Conservation (phyloP, 202 grass and related monocot species). For the Hordeum pubiflorum region DNA sequence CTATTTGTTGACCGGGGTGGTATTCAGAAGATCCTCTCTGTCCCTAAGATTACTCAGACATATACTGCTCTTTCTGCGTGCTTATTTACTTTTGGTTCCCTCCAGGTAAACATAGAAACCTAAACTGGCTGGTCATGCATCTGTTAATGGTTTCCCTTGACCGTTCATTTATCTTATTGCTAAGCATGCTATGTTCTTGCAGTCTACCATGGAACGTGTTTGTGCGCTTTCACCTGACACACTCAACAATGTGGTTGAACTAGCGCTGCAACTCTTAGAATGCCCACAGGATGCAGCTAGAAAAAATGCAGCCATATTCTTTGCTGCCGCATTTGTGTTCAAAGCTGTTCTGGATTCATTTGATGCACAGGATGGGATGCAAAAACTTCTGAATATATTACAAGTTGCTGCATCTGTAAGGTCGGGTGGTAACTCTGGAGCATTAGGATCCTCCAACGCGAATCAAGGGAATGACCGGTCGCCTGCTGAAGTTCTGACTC, state of each 20-base stretch:
- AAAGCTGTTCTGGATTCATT: conserved; percentile 91
- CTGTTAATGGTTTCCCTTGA: not conserved
- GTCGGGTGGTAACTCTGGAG: conserved; percentile 59
- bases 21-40: conserved; percentile 89
- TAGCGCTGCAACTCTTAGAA: conserved; percentile 81
- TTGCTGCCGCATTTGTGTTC: conserved; percentile 90
- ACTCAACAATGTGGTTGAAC: conserved; percentile 75
- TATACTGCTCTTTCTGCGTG: conserved; percentile 77
- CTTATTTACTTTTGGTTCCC: conserved; percentile 93
- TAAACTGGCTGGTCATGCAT: conserved; percentile 7
- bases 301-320: conserved; percentile 87
- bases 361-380: conserved; percentile 75
- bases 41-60: conserved; percentile 57
- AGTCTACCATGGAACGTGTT: conserved; percentile 94
- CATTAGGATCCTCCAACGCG: conserved; percentile 49
- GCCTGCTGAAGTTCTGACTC: conserved; percentile 57
- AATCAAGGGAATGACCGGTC: conserved; percentile 59
- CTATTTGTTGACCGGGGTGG: conserved; percentile 95
- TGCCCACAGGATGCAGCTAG: conserved; percentile 80
- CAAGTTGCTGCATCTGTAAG: conserved; percentile 66
- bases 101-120: conserved; percentile 53
- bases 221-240: conserved; percentile 65
- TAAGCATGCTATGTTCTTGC: conserved; percentile 32
- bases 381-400: conserved; percentile 80
- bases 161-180: not conserved